phyloP scores from a whole-genome alignment of 2,329 filamentous ascomycete genomes.

The Pseudogymnoascus sp. region DNA sequence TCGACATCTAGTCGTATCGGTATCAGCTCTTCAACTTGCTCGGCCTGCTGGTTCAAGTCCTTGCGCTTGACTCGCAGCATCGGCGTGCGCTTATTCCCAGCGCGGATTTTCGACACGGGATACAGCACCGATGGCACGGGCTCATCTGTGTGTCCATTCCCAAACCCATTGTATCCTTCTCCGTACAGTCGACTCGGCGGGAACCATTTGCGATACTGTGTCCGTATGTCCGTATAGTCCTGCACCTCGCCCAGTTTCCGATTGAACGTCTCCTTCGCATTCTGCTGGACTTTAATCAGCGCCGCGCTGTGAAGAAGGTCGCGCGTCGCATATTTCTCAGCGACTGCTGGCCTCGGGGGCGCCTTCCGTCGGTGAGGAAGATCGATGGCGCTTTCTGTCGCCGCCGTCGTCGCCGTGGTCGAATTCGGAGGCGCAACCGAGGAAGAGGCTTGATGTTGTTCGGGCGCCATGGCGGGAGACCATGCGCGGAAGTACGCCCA shows the following conservation, averaged over 20 bases:
- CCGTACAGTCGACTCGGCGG: conserved; percentile 55
- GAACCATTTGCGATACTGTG: conserved; percentile 50
- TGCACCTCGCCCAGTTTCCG: conserved; percentile 62
- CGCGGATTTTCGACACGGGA: conserved; percentile 67
- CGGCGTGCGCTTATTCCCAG: conserved; percentile 69
- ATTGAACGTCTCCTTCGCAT: conserved; percentile 51
- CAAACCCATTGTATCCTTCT: conserved; percentile 80
- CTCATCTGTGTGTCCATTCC: conserved; percentile 77
- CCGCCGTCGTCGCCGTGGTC: conserved; percentile 15
- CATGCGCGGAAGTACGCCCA: conserved; percentile 7
- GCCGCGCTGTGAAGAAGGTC: conserved; percentile 54
- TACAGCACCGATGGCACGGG: conserved; percentile 65
- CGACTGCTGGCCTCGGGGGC: conserved; percentile 26
- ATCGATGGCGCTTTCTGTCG: conserved; percentile 18
- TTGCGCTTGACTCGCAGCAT: conserved; percentile 69
- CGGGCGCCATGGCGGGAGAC: conserved; percentile 29
- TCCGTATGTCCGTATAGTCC: conserved; percentile 59
- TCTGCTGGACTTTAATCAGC: conserved; percentile 43
- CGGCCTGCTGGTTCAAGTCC: conserved; percentile 77
- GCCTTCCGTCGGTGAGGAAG: conserved; percentile 24
- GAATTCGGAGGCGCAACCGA: conserved; percentile 19
- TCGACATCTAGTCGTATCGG: conserved; percentile 90
- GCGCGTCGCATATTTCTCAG: conserved; percentile 60
- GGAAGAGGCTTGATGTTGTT: conserved; percentile 25
- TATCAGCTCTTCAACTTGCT: conserved; percentile 85